Base-by-base conservation (phyloP, 2,329 filamentous ascomycete genomes). In the Colletotrichum filicis region DNA sequence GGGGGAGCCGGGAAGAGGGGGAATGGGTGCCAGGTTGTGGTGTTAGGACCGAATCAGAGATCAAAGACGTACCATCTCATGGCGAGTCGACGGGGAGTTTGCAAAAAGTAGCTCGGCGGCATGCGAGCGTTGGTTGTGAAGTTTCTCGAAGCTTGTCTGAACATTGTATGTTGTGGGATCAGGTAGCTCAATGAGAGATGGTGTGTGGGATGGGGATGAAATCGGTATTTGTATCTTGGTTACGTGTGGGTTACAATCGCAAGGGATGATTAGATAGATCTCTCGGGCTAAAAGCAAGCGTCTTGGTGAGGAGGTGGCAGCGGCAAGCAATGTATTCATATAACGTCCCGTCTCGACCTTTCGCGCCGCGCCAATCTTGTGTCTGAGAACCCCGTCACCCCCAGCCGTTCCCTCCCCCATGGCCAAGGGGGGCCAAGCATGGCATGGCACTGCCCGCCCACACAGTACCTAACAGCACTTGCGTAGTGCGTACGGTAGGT, bases 41-140 rank as follows among this genome's bases (percentile, higher is more conserved):
- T 12, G 32, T 14, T 52, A 52, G 19, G 28, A 58, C 68, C 63
- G 55, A 22, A 30, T 58, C 53, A 28, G 57, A 53, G 22, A 49
- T 35, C 49, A 62, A 52, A 32, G 19, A 77, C 78, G 67, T 77
- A 83, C 81, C 81, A 79, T 79, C 76, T 76, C 65, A 79, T 78
- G 63, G 79, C 79, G 62, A 79, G 74, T 49, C 77, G 77, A 56
- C 77, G 76, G 9, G 79, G 77, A 42, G 79, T 80, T 58, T 78
- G 79, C 59, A 81, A 71, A 65, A 82, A 78, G 76, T 80, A 78
- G 75, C 75, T 79, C 32, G 80, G 80, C 67, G 82, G 79, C 55
- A 81, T 79, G 59, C 77, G 80, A 46, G 80, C 79, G 28, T 81
- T 78, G 28, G 81, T 80, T 57, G 82, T 81, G 76, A 83, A 82